Conservation (phyloP, 768 basidiomycete genomes). For the Kwoniella bestiolae region DNA sequence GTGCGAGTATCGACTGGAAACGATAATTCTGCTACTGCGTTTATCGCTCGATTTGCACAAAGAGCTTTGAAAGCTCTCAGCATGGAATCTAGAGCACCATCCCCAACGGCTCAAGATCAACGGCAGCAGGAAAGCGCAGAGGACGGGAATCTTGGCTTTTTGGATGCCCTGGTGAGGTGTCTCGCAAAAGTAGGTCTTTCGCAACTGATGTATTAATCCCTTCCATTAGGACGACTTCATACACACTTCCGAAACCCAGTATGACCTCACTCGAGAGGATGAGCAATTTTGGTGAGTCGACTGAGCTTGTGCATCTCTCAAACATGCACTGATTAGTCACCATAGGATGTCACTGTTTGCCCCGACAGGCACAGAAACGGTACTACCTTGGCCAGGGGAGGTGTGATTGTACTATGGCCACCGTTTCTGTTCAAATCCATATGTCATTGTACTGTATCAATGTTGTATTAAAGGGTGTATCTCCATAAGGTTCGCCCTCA, state of each 20-base stretch:
- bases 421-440: too few species aligned
- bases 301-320: not conserved
- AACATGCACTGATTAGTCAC: not conserved
- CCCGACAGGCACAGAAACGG: not conserved
- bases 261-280: not conserved
- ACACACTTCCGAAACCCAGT: not conserved
- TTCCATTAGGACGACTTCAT: constrained; percentile 9
- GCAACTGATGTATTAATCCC: too few species aligned
- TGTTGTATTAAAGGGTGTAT: too few species aligned
- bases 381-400: not conserved
- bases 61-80: constrained; percentile 7
- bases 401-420: too few species aligned
- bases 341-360: constrained; percentile 9
- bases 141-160: too few species aligned
- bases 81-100: constrained; percentile 1
- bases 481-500: too few species aligned
- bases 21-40: constrained; percentile 5
- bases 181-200: too few species aligned
- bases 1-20: not conserved
- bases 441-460: too few species aligned
- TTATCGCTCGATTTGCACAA: constrained; percentile 18
- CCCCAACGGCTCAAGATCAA: not conserved
- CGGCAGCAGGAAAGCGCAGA: not conserved
- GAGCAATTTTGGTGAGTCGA: constrained; percentile 5
- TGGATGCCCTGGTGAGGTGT: too few species aligned